Conservation (phyloP, 345 rosid species). For the Euphorbia tirucalli region DNA sequence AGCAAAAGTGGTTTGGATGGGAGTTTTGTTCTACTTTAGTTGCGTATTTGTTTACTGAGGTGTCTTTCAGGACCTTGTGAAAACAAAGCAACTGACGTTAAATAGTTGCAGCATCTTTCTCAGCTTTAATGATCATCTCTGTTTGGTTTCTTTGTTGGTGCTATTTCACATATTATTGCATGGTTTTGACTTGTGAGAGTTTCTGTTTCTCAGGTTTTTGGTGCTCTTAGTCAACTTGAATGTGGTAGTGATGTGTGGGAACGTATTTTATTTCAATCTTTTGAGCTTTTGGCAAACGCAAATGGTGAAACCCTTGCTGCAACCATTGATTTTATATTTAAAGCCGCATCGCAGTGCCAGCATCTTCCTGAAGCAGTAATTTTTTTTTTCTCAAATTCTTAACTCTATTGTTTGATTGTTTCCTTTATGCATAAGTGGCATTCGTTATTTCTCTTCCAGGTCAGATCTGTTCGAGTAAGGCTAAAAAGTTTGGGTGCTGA, state of each 20-base stretch:
- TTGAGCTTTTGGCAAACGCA: conserved; percentile 63
- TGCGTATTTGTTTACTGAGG: not conserved
- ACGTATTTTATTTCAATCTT: conserved; percentile 61
- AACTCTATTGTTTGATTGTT: conserved; percentile 7
- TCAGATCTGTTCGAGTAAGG: conserved; percentile 75
- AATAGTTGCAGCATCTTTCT: not conserved
- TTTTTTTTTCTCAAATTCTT: conserved; percentile 20
- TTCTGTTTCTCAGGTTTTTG: conserved; percentile 64
- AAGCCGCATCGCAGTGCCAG: conserved; percentile 87
- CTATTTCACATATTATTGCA: not conserved
- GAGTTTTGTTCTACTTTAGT: conserved; percentile 13
- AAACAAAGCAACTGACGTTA: not conserved
- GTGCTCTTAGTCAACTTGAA: conserved; percentile 83
- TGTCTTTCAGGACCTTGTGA: not conserved
- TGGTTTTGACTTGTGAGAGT: conserved; percentile 3
- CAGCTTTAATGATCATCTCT: conserved; percentile 12
- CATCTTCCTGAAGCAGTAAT: conserved; percentile 91
- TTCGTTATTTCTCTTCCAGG: conserved; percentile 46
- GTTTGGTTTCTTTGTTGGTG: not conserved
- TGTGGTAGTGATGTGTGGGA: conserved; percentile 89
- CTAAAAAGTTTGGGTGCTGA: conserved; percentile 78
- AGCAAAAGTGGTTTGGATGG: not conserved
- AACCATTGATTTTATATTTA: conserved; percentile 76
- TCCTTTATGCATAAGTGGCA: conserved; percentile 12
- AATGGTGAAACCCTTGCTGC: conserved; percentile 80